Base-by-base conservation (phyloP, 2,329 filamentous ascomycete genomes). In the Septoria petroselini region DNA sequence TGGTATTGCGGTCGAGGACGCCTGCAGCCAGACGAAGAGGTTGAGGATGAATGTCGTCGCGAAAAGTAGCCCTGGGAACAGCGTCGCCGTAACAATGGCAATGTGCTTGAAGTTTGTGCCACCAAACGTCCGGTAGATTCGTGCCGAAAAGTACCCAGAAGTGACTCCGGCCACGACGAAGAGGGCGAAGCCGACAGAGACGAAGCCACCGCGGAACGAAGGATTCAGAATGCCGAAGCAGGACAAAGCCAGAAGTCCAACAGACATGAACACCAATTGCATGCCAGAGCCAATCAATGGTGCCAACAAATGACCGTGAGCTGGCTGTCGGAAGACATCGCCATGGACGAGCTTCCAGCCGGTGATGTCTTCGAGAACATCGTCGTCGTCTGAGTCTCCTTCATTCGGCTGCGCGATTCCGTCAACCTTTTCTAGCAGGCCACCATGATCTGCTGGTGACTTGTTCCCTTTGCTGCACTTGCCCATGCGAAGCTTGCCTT, bases 291-390 rank as follows among this genome's bases (percentile, higher is more conserved):
- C 90, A 15, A 94, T 76, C 6, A 95, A 73, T 1, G 89, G 88
- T 0, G 89, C 88, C 31, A 95, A 76, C 2, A 95, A 74, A 43
- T 82, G 80, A 21, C 86, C 87, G 56, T 82, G 80, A 2, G 75
- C 69, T 0, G 89, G 89, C 19, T 83, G 75, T 39, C 89, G 80
- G 73, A 95, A 95, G 3, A 94, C 87, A 67, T 95, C 89, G n/a
- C 81, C 87, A 62, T 94, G 88, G 2, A 95, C 76, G 12, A 93
- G 74, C 68, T 95, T 95, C 89, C 89, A 95, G 42, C 89, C 88
- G 1, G 86, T 88, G 21, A 86, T 78, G 60, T 95, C 89, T 62
- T 95, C 89, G 5, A 88, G 68, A 0, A 79, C 71, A 58, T 90
- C 86, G 1, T 88, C 86, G 41, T 89, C 86, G 45, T 88, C 86